Base-by-base conservation (phyloP, 225 moss, liverwort and hornwort species). In the Physcomitrellopsis africana region DNA sequence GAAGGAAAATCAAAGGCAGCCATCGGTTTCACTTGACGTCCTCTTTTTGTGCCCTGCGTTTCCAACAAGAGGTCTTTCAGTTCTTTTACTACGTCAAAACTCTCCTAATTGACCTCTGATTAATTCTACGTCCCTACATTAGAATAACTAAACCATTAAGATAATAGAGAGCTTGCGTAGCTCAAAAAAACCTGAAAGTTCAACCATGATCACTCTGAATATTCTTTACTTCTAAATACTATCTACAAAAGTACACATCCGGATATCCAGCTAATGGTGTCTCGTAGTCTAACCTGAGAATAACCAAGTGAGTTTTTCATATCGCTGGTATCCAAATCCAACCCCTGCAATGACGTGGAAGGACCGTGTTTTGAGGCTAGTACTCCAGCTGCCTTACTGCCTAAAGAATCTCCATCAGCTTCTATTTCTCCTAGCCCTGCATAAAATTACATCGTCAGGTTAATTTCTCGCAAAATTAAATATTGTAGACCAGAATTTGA, bases 391-490 rank as follows among this genome's bases (percentile, higher is more conserved):
- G 82, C 91, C 71, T 90, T 94, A 78, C 87, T 87, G 65, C 86
- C 90, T 51, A 93, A 73, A 43, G 93, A 95, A 59, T 99, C 99
- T 72, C 90, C 96, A 90, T 97, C 93, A 47, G 90, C 93, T 80
- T 99, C 93, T 76, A 93, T 72, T 75, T 99, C 99, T 66, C 86
- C 90, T 75, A 82, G 86, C 58, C 79, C 91, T 80, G 77, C 77
- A 69, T 47, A 55, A 63, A 85, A 22, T 76, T 59, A n/a, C 58
- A 63, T 64, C 46, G 72, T 75, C 74, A 75, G 67, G 77, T 66
- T 74, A 54, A 47, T 48, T 58, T 19, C 37, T 42, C 29, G 14
- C 48, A 48, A 58, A 26, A 65, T 65, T 26, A 58, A 59, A 59
- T 23, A 3, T 46, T 75, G 19, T 18, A 32, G 46, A 45, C 8